Evolutionary conservation across 495 filamentous ascomycete genomes (phyloP).

Genomic region (Talaromyces trachyspermus): DNA sequence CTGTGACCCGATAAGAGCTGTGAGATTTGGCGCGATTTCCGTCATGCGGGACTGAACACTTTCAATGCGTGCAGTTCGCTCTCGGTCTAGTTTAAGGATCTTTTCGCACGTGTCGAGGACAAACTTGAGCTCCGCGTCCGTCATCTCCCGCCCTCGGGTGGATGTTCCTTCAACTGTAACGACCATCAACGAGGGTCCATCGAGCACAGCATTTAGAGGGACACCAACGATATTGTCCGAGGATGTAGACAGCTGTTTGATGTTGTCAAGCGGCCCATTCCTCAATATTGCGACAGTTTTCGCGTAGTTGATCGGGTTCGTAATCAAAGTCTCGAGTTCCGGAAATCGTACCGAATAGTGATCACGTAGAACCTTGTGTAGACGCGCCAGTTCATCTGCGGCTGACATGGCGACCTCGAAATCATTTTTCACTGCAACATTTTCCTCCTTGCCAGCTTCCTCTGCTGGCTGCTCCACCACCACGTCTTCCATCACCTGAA

Average conservation of each 20-base stretch:
- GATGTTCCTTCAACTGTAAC: conserved; percentile 94
- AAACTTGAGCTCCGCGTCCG: conserved; percentile 61
- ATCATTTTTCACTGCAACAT: conserved; percentile 55
- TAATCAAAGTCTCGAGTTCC: conserved; percentile 90
- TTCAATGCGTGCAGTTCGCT: conserved; percentile 80
- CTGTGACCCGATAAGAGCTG: conserved; percentile 86
- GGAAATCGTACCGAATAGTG: conserved; percentile 93
- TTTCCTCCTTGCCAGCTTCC: conserved; percentile 18
- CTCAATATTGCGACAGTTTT: conserved; percentile 90
- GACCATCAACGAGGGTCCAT: conserved; percentile 87
- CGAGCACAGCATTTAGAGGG: conserved; percentile 70
- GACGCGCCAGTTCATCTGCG: conserved; percentile 81
- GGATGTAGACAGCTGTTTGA: conserved; percentile 64
- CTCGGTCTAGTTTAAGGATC: conserved; percentile 77
- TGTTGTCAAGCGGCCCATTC: conserved; percentile 87
- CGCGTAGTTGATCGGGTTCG: conserved; percentile 88
- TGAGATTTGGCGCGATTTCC: conserved; percentile 90
- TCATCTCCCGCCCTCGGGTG: conserved; percentile 71
- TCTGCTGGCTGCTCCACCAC: conserved; percentile 19
- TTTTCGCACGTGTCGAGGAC: conserved; percentile 78
- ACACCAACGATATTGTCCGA: conserved; percentile 66
- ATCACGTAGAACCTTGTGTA: conserved; percentile 93
- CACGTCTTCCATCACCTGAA: conserved; percentile 20
- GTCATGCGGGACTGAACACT: conserved; percentile 98
- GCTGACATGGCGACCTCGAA: conserved; percentile 90